Evolutionary conservation across 2,329 filamentous ascomycete genomes (phyloP).

Genomic region (Tothia fuscella): DNA sequence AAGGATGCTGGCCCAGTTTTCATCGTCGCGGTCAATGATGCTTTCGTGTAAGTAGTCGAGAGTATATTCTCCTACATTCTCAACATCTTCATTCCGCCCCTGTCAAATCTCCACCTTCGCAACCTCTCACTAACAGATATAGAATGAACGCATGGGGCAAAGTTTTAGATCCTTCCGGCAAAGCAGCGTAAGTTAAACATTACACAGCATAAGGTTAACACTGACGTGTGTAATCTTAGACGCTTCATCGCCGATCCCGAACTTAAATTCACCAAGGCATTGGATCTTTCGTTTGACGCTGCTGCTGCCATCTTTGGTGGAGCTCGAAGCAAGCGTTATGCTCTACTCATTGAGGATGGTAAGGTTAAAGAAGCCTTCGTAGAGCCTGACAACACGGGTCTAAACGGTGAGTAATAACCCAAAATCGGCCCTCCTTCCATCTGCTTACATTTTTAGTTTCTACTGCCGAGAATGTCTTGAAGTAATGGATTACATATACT

Average conservation of each 20-base stretch:
- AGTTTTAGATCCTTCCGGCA: conserved; percentile 59
- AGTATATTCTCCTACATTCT: background rate
- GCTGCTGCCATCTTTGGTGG: conserved; percentile 59
- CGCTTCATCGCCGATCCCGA: conserved; percentile 80
- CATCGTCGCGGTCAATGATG: conserved; percentile 85
- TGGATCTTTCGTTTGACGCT: conserved; percentile 74
- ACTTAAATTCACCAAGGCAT: conserved; percentile 66
- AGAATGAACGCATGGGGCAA: conserved; percentile 87
- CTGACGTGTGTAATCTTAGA: conserved; percentile 41
- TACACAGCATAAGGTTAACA: background rate
- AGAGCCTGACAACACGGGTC: conserved; percentile 79
- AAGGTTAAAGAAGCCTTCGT: conserved; percentile 71
- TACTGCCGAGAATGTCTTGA: conserved; percentile 10
- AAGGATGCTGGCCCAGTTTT: conserved; percentile 75
- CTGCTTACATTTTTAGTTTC: background rate
- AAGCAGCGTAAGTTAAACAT: conserved; percentile 55
- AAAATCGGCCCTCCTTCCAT: background rate
- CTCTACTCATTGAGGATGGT: conserved; percentile 69
- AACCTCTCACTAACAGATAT: conserved; percentile 1
- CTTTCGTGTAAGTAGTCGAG: too few relatives aligned
- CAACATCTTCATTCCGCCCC: background rate
- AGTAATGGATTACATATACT: too few relatives aligned
- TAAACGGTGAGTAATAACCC: conserved; percentile 47
- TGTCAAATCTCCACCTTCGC: too few relatives aligned
- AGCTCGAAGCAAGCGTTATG: conserved; percentile 76